Percentiles rank a stretch among this genome's conserved stretches.
These are phyloP conservation scores for Sphagnum fallax DNA, from an alignment of 228 moss, liverwort and hornwort species.

Conservation along the genomic window DNA sequence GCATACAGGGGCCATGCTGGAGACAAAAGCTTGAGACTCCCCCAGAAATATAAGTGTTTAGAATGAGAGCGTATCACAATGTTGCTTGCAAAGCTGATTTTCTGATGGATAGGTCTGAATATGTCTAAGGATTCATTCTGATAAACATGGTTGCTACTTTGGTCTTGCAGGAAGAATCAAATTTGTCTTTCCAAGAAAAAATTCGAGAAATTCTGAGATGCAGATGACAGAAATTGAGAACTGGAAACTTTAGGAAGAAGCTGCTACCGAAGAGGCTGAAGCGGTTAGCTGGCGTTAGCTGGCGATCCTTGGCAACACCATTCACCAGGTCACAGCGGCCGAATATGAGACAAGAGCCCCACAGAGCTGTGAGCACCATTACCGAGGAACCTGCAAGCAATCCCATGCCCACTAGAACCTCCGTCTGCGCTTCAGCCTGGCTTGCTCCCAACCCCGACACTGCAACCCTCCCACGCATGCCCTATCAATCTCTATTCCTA, in stretches of 20 bases:
- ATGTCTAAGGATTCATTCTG: too few relatives aligned
- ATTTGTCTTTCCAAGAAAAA: background rate
- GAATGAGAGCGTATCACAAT: too few relatives aligned
- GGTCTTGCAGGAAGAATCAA: too few relatives aligned
- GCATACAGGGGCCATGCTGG: background rate
- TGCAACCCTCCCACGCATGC: conserved; percentile 16
- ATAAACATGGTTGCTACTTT: too few relatives aligned
- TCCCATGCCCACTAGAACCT: conserved; percentile 96
- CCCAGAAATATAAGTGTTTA: too few relatives aligned
- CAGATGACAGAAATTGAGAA: too few relatives aligned
- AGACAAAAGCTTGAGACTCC: conserved; percentile 7
- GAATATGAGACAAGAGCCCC: conserved; percentile 72
- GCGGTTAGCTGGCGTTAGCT: conserved; percentile 27
- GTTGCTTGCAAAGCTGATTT: too few relatives aligned
- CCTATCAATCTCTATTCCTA: background rate
- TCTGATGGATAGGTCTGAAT: too few relatives aligned
- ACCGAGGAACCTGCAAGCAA: conserved; percentile 87
- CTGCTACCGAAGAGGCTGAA: conserved; percentile 10
- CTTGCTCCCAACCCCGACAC: conserved; percentile 83
- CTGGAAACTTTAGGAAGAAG: too few relatives aligned
- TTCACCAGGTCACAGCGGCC: conserved; percentile 72
- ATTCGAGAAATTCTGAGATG: too few relatives aligned
- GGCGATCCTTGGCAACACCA: conserved; percentile 59
- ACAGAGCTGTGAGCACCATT: conserved; percentile 74
- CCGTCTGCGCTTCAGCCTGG: conserved; percentile 51